A percentile compares a stretch with the other conserved stretches of the same genome.
Conservation (phyloP, 768 basidiomycete genomes). For the Amanita rubescens region DNA sequence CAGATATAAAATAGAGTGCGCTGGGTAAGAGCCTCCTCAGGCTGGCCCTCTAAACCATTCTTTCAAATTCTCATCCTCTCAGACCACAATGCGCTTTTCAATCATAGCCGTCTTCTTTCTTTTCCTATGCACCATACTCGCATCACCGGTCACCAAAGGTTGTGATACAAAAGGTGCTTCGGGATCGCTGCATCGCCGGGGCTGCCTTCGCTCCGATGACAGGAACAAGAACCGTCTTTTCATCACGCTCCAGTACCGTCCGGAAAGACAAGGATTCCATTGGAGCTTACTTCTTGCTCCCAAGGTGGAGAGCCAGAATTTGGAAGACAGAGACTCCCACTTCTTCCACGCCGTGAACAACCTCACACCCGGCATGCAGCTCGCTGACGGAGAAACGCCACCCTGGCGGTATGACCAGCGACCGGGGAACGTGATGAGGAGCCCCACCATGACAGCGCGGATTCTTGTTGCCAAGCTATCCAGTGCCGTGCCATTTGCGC, state of each 20-base stretch:
- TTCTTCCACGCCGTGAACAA: constrained; percentile 1
- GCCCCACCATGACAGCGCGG: not conserved
- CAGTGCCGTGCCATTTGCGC: not conserved
- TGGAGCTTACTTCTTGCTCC: constrained; percentile 7
- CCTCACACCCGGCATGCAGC: not conserved
- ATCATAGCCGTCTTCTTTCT: too few species aligned
- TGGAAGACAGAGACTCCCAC: not conserved
- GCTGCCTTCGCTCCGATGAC: not conserved
- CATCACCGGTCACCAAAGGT: too few species aligned
- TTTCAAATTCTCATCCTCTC: too few species aligned
- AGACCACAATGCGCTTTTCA: too few species aligned
- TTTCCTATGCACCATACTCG: too few species aligned
- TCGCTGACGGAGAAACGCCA: not conserved
- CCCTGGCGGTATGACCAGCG: constrained; percentile 1
- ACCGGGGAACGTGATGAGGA: not conserved
- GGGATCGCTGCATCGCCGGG: too few species aligned
- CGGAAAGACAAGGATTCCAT: not conserved
- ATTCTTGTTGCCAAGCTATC: constrained; percentile 7
- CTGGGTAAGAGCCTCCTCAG: too few species aligned
- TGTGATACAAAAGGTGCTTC: too few species aligned
- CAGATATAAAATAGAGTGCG: too few species aligned
- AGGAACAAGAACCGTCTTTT: constrained; percentile 7
- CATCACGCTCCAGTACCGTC: constrained; percentile 5
- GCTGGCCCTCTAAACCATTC: too few species aligned
- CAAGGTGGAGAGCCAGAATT: not conserved